Conservation (phyloP, 2,329 filamentous ascomycete species). For the Aspergillus persii region DNA sequence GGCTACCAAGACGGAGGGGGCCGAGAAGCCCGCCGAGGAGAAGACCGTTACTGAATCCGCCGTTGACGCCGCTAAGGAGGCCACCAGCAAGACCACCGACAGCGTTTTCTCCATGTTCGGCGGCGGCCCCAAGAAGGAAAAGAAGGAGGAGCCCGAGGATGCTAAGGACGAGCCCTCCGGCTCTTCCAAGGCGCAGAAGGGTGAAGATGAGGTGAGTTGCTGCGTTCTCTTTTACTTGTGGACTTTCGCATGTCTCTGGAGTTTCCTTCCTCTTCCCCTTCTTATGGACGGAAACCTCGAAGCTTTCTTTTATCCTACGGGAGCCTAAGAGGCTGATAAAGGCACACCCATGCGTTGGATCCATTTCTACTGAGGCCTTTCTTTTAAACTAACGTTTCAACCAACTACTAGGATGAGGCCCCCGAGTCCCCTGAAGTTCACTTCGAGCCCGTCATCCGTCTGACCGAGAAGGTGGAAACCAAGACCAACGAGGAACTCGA, state of each 20-base stretch:
- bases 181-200: slow-evolving; percentile 76
- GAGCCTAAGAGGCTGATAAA: too few relatives aligned
- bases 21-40: slow-evolving; percentile 15
- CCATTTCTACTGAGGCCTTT: not conserved
- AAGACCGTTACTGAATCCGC: slow-evolving; percentile 32
- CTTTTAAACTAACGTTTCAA: not conserved
- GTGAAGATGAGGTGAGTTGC: slow-evolving; percentile 56
- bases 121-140: slow-evolving; percentile 94
- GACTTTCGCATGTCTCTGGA: not conserved
- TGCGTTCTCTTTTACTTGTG: slow-evolving; percentile 15
- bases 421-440: slow-evolving; percentile 90
- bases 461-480: slow-evolving; percentile 94
- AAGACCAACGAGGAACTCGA: slow-evolving; percentile 99
- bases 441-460: slow-evolving; percentile 93
- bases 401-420: slow-evolving; percentile 59
- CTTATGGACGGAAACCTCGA: too few relatives aligned
- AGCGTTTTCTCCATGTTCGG: slow-evolving; percentile 98
- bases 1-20: slow-evolving; percentile 25
- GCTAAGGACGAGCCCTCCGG: slow-evolving; percentile 85
- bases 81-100: slow-evolving; percentile 45
- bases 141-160: slow-evolving; percentile 74
- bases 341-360: not conserved
- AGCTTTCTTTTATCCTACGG: not conserved
- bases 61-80: slow-evolving; percentile 36
- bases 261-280: not conserved